phyloP scores from a whole-genome alignment of 2,329 filamentous ascomycete species.

The Penicillium capsulatum region DNA sequence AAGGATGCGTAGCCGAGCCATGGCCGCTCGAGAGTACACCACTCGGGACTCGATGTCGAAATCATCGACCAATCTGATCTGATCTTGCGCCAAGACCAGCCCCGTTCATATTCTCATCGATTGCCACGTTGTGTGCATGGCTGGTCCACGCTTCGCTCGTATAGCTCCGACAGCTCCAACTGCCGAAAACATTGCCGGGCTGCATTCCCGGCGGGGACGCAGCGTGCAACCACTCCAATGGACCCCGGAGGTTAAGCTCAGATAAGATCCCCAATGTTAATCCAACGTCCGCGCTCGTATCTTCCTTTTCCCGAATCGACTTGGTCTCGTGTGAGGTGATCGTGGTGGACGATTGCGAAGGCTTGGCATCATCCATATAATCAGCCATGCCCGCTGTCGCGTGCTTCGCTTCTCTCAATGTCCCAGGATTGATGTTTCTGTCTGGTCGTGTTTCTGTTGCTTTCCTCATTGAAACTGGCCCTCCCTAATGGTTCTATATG shows the following conservation, averaged over 20 bases:
- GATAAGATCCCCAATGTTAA: constrained; percentile 18
- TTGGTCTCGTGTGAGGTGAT: constrained; percentile 32
- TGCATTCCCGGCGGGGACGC: constrained; percentile 13
- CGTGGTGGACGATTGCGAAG: constrained; percentile 26
- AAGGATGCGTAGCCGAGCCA: neutral
- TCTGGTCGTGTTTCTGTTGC: no score
- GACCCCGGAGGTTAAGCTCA: constrained; percentile 19
- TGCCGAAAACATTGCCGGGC: constrained; percentile 32
- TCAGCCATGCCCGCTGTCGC: constrained; percentile 10
- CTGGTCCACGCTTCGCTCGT: neutral
- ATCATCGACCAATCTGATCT: constrained; percentile 13
- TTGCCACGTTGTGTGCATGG: neutral
- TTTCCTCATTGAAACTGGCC: no score
- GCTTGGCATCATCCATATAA: constrained; percentile 26
- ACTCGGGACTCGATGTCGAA: constrained; percentile 17
- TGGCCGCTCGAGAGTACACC: no score
- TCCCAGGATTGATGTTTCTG: no score
- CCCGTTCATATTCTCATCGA: constrained; percentile 14
- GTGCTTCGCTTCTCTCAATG: neutral
- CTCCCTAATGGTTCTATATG: no score
- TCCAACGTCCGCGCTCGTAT: constrained; percentile 11
- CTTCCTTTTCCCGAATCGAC: constrained; percentile 13
- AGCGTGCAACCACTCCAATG: neutral
- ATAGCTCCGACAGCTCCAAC: constrained; percentile 13
- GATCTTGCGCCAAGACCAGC: constrained; percentile 10